Evolutionary conservation across 2,329 filamentous ascomycete genomes (phyloP).

Genomic region (Periglandula ipomoeae): DNA sequence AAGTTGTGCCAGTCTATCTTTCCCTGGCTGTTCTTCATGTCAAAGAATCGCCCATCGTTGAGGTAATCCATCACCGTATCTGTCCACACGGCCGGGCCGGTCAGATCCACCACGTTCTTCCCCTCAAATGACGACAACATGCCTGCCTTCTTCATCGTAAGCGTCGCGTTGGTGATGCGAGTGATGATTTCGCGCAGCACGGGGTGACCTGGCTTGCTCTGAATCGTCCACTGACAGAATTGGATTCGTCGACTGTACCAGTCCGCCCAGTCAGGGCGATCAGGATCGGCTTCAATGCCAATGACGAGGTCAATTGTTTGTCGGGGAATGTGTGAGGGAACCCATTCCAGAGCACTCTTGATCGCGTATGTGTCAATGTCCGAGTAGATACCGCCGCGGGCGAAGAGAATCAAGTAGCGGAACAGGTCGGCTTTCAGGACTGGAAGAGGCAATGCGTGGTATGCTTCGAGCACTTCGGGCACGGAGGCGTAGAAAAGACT

Average conservation of each 20-base stretch:
- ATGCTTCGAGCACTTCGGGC: conserved; percentile 71
- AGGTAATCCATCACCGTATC: conserved; percentile 88
- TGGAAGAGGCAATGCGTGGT: conserved; percentile 60
- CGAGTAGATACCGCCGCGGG: conserved; percentile 62
- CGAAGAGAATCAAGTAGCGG: conserved; percentile 59
- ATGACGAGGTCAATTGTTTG: conserved; percentile 77
- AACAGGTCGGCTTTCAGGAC: conserved; percentile 76
- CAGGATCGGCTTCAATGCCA: conserved; percentile 93
- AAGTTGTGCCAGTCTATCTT: conserved; percentile 83
- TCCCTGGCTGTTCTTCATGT: conserved; percentile 59
- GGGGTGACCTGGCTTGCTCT: conserved; percentile 88
- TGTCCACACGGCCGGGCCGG: conserved; percentile 90
- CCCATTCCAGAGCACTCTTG: conserved; percentile 77
- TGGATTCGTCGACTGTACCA: conserved; percentile 97
- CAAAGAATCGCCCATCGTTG: conserved; percentile 83
- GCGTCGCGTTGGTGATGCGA: conserved; percentile 73
- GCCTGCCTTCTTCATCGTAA: conserved; percentile 61
- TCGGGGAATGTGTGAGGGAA: conserved; percentile 68
- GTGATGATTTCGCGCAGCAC: conserved; percentile 80
- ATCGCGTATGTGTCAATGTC: conserved; percentile 89
- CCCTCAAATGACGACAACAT: conserved; percentile 50
- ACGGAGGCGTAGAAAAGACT: conserved; percentile 77
- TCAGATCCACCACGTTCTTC: conserved; percentile 84
- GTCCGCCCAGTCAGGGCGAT: conserved; percentile 81
- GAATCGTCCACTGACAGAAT: conserved; percentile 99